phyloP scores from a whole-genome alignment of 306 rosid genomes.

The Sophora flavescens region DNA sequence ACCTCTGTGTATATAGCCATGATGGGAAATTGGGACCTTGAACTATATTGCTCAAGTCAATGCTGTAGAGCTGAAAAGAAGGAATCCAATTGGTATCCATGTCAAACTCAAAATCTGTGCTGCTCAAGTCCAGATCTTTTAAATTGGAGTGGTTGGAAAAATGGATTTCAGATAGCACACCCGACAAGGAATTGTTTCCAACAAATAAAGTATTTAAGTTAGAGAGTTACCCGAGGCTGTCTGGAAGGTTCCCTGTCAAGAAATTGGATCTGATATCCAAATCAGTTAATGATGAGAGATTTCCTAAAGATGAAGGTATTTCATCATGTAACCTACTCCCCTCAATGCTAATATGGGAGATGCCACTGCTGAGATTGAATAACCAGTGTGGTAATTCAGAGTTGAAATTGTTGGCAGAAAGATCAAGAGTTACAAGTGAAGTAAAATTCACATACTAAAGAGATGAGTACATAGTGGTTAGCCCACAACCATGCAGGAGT shows the following conservation, averaged over 20 bases:
- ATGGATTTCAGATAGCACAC: neutral
- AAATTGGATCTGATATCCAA: neutral
- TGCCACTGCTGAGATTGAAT: neutral
- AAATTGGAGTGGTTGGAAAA: conserved; percentile 14
- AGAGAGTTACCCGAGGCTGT: neutral
- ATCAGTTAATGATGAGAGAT: neutral
- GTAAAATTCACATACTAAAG: neutral
- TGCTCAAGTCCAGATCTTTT: neutral
- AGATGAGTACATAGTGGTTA: neutral
- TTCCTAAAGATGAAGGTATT: conserved; percentile 28
- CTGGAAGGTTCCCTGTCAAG: neutral
- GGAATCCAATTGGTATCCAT: neutral
- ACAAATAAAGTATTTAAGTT: too few species aligned
- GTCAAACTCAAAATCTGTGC: neutral
- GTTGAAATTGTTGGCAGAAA: neutral
- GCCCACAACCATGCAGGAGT: neutral
- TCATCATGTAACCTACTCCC: neutral
- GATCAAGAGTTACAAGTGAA: conserved; percentile 25
- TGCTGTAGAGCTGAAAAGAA: neutral
- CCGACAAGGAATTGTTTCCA: neutral
- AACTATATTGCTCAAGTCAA: neutral
- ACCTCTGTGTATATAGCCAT: conserved; percentile 35
- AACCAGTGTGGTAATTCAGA: neutral
- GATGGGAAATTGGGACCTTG: conserved; percentile 22
- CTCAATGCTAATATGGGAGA: neutral